A percentile compares a stretch with the other conserved stretches of the same genome.
Conservation (phyloP, 805 yeast species). For the Osmozyma mogii region DNA sequence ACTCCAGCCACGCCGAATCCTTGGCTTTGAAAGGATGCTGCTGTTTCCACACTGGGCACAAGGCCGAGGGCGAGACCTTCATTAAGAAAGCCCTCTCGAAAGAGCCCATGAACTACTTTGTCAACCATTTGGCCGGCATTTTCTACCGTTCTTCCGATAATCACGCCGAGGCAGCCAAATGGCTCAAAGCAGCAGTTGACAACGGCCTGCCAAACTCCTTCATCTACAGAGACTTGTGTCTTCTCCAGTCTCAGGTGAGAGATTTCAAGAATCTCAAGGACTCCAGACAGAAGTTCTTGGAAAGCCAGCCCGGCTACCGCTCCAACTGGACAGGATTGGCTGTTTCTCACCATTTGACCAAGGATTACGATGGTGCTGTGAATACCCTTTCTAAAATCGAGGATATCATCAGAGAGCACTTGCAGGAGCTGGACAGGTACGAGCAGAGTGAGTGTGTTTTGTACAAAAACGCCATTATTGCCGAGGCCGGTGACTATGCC, state of each 20-base stretch:
- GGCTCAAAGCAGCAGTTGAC: constrained; percentile 66
- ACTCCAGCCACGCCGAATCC: constrained; percentile 69
- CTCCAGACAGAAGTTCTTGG: constrained; percentile 63
- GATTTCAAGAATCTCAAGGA: constrained; percentile 56
- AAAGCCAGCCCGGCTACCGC: constrained; percentile 70
- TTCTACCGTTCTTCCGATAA: constrained; percentile 64
- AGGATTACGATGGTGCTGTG: constrained; percentile 61
- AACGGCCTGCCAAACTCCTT: constrained; percentile 73
- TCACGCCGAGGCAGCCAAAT: constrained; percentile 69
- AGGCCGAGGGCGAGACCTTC: constrained; percentile 54
- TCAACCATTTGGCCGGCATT: constrained; percentile 81
- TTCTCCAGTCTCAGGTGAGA: constrained; percentile 72
- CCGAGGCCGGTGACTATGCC: constrained; percentile 52
- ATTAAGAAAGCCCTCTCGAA: constrained; percentile 55
- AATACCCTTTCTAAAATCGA: constrained; percentile 71
- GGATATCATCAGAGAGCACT: constrained; percentile 58
- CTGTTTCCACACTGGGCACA: constrained; percentile 48
- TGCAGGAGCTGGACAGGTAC: constrained; percentile 55
- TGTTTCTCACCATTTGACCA: constrained; percentile 71
- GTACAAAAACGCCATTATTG: constrained; percentile 62
- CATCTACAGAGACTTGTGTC: constrained; percentile 74
- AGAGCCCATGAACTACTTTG: constrained; percentile 57
- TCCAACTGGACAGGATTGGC: constrained; percentile 90
- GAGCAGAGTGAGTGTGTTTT: constrained; percentile 79
- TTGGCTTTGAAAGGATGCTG: constrained; percentile 78